Base-by-base conservation (phyloP, 1,139 yeast genomes). In the Williopsis jadinii region DNA sequence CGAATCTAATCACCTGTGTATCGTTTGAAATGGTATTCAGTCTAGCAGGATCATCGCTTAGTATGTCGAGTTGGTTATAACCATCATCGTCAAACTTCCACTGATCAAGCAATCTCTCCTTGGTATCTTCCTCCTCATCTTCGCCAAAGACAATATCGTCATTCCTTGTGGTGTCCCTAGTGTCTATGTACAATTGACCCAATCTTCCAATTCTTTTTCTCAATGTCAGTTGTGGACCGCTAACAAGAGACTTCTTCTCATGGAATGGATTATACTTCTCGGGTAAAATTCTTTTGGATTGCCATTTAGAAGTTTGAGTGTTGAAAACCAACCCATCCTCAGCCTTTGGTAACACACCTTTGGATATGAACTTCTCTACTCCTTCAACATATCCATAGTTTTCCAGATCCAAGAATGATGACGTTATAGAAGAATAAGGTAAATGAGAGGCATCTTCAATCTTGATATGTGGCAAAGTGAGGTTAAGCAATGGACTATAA, bases 1-100 rank as follows among this genome's bases (percentile, higher is more conserved):
- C 96, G 62, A 90, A 88, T 47, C 97, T 70, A 31, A 90, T 85
- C 0, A 85, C 80, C 62, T 88, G 97, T 0, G 97, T 88, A 42
- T 82, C 94, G 43, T 83, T 84, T 15, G 90, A 78, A 39, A 88
- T 86, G 48, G 85, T 84, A 56, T 88, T 90, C 53, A 88, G 70
- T 44, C 77, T 72, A 0, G 90, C 73, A 2, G 84, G 84, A 47
- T 75, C 81, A 42, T 69, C 65, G 47, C 83, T 73, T 48, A 82
- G 74, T 40, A 82, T 82, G 40, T 69, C 69, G 31, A 71, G 70
- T 46, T 64, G 66, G 40, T 67, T 72, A 19, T 19, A 19, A 5
- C 73, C 64, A 50, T 87, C 95, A 36, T 74, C 67, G 58, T 88
- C 95, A 60, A 79, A 86, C 60, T 70, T 74, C 84, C 87, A 87